Evolutionary conservation across 208 protist genomes (phyloP), one percentile per base, ranked within the genome.

Genomic region (Lotmaria passim): DNA sequence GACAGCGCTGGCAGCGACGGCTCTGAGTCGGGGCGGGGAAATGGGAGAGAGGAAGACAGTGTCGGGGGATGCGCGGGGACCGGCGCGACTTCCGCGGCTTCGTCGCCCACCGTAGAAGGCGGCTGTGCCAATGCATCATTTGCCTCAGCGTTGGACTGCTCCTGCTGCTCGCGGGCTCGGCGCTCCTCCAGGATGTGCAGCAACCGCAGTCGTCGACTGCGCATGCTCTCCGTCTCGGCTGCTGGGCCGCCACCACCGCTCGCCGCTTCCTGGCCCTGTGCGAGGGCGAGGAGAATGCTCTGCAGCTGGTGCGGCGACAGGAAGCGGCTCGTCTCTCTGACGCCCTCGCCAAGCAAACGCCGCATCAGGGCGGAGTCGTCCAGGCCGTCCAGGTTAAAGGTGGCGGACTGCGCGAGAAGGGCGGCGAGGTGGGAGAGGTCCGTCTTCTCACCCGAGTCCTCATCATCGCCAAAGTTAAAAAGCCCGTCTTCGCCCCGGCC

Each of bases 311-410:
- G 68, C 17, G 56, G 64, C 2, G 83, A 63, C 11, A 89, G 69
- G 11, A 58, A 46, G 24, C 51, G 50, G 11, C 43, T 47, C 23
- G 52, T 48, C 14, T 48, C 55, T 33, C 56, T 43, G 17, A 31
- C 76, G 55, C 57, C 68, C 62, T 82, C 73, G 39, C 51, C 81
- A 36, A 91, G 69, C 7, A 91, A 81, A 28, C 58, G 59, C 44
- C 57, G 43, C 82, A 86, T 84, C 19, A 88, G 78, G 65, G 79
- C 79, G 17, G 79, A 85, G 62, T 78, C 24, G 23, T 88, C 79
- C 30, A 90, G 82, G 19, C 81, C 78, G 26, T 88, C 82, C 1
- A 92, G 67, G 28, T 81, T 78, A 67, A 85, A 91, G 28, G 62
- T 65, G 7, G 79, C 39, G 11, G 74, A 74, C 59, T 86, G 81